Evolutionary conservation across 2,329 filamentous ascomycete species (phyloP).

Genomic region (Ceratocystis destructans): DNA sequence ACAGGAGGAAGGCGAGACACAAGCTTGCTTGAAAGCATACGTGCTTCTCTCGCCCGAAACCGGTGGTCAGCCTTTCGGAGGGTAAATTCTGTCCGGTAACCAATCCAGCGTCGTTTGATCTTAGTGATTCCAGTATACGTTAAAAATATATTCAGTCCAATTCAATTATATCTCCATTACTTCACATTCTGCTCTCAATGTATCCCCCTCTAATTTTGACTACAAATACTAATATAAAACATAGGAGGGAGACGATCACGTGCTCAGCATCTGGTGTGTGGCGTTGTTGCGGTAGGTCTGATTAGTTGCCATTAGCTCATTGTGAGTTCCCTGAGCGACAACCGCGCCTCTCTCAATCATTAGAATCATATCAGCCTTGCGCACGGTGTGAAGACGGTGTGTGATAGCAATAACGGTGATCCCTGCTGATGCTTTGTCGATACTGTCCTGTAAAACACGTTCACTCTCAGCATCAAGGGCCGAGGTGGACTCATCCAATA

Average conservation of each 20-base stretch:
- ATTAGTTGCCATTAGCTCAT: slow-evolving; percentile 39
- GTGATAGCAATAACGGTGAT: slow-evolving; percentile 47
- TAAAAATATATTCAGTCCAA: too few species aligned
- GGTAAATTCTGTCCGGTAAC: too few species aligned
- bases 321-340: slow-evolving; percentile 39
- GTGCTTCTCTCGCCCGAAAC: too few species aligned
- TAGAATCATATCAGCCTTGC: slow-evolving; percentile 44
- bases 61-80: too few species aligned
- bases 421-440: slow-evolving; percentile 42
- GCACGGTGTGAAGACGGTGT: slow-evolving; percentile 43
- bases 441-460: slow-evolving; percentile 48
- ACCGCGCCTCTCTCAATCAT: slow-evolving; percentile 41
- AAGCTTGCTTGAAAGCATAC: too few species aligned
- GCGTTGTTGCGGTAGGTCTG: slow-evolving; percentile 41
- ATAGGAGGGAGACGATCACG: slow-evolving; percentile 10
- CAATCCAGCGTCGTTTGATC: too few species aligned
- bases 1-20: too few species aligned
- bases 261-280: slow-evolving; percentile 35
- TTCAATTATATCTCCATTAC: too few species aligned
- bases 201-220: background rate
- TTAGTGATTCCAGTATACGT: too few species aligned
- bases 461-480: slow-evolving; percentile 62
- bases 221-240: background rate
- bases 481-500: slow-evolving; percentile 72
- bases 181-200: background rate